Evolutionary conservation across 495 filamentous ascomycete species (phyloP).

Genomic region (Talaromyces ruber): DNA sequence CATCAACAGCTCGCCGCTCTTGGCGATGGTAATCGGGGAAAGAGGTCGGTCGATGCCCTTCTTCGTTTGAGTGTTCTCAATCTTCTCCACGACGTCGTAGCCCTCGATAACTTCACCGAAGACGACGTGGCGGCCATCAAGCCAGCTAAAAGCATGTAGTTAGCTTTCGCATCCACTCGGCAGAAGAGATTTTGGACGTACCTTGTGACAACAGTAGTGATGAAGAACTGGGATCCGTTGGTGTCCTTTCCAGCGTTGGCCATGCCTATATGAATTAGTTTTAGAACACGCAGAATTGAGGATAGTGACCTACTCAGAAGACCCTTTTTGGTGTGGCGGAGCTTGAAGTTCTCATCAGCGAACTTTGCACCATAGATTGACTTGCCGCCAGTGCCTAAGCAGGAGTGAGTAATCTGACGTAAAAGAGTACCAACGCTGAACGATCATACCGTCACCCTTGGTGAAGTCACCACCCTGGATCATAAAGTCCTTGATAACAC

Average conservation of each 20-base stretch:
- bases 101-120: slow-evolving; percentile 90
- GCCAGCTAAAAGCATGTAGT: slow-evolving; percentile 52
- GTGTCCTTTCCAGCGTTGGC: slow-evolving; percentile 97
- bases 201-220: slow-evolving; percentile 77
- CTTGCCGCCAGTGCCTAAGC: slow-evolving; percentile 81
- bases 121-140: slow-evolving; percentile 83
- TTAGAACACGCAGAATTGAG: not conserved
- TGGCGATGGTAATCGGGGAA: slow-evolving; percentile 74
- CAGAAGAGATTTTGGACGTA: slow-evolving; percentile 32
- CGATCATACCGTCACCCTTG: slow-evolving; percentile 60
- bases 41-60: slow-evolving; percentile 60
- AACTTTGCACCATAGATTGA: slow-evolving; percentile 96
- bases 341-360: slow-evolving; percentile 98
- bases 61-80: slow-evolving; percentile 70
- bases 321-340: slow-evolving; percentile 70
- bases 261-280: slow-evolving; percentile 60
- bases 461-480: slow-evolving; percentile 99
- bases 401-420: slow-evolving; percentile 8
- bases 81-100: slow-evolving; percentile 81
- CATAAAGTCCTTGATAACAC: slow-evolving; percentile 98
- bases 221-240: slow-evolving; percentile 99
- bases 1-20: slow-evolving; percentile 87
- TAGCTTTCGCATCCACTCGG: slow-evolving; percentile 12
- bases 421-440: not conserved
- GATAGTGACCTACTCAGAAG: slow-evolving; percentile 42